Evolutionary conservation across 1,284 basidiomycete species (phyloP), one percentile per base, ranked within the genome.

Genomic region (Malassezia nana): DNA sequence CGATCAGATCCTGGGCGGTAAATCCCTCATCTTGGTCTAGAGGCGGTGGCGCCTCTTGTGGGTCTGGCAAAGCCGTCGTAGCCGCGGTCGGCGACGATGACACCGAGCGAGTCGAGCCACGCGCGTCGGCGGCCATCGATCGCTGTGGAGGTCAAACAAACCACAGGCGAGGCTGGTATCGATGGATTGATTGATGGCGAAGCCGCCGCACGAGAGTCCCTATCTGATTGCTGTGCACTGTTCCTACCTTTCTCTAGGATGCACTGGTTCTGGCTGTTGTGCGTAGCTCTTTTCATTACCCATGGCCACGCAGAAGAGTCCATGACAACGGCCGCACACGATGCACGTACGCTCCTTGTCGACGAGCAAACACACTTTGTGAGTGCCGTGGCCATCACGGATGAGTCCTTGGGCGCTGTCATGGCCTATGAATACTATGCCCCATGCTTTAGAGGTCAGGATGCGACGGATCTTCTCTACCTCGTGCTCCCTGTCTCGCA

Each of bases 1-100:
- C 65, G 26, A 75, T 61, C 12, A 76, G 55, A 48, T 76, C 75
- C 22, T 56, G 57, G 6, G 74, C 75, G 20, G 67, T 75, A 50
- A 75, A 68, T 9, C 68, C 70, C 0, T 48, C 44, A 9, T 67
- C 67, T 16, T 43, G 22, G 8, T 32, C 41, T 4, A 54, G 12
- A 28, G 42, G 32, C 2, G 52, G 52, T 18, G 52, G 46, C 10
- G 45, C 33, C 13, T 13, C 43, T n/a, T 35, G 25, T 0, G 52
- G 52, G 35, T 54, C 52, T 12, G 52, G 52, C 9, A 54, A 24
- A 24, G 32, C 30, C 26, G 35, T n/a, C 15, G 35, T 15, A 10
- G 18, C 12, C 16, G 18, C 2, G 3, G 35, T 9, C 6, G 16
- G 33, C 33, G 33, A 32, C 31, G 31, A 18, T 18, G 4, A 18